These are phyloP conservation scores for Syncephalastrum sp. DNA, from an alignment of 371 early-diverging fungal species.

Conservation along the genomic window DNA sequence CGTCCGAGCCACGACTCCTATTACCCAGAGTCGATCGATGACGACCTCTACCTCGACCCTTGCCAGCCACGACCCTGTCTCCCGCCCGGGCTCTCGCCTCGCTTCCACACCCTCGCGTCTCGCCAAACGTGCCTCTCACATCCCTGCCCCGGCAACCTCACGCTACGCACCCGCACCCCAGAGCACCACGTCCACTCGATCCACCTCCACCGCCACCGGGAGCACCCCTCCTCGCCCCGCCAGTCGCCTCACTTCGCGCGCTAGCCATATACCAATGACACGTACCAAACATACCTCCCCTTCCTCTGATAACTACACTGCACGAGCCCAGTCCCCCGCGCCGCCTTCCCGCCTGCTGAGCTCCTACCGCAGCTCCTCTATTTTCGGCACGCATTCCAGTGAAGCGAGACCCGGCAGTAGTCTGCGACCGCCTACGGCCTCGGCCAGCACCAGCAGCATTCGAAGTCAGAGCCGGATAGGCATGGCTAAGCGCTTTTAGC, in stretches of 20 bases:
- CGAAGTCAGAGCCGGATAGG: conserved; percentile 16
- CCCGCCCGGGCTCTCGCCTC: conserved; percentile 6
- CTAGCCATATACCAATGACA: conserved; percentile 17
- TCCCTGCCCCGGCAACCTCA: conserved; percentile 31
- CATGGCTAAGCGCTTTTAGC: conserved; percentile 8
- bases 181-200: conserved; percentile 9
- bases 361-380: no score
- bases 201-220: conserved; percentile 3
- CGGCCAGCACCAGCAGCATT: conserved; percentile 6
- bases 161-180: conserved; percentile 5
- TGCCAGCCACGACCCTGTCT: neutral
- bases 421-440: neutral
- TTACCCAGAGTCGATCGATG: conserved; percentile 18
- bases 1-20: conserved; percentile 28
- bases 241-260: conserved; percentile 12
- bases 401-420: neutral
- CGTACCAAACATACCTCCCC: conserved; percentile 1
- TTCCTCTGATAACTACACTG: neutral
- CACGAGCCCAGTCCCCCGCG: no score
- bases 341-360: no score
- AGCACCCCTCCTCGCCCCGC: conserved; percentile 3
- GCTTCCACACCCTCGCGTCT: conserved; percentile 16
- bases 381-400: no score
- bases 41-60: conserved; percentile 10
- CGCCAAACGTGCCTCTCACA: conserved; percentile 47